Evolutionary conservation across 345 rosid genomes (phyloP), one percentile per base, ranked within the genome.

Genomic region (Anacardium occidentale): DNA sequence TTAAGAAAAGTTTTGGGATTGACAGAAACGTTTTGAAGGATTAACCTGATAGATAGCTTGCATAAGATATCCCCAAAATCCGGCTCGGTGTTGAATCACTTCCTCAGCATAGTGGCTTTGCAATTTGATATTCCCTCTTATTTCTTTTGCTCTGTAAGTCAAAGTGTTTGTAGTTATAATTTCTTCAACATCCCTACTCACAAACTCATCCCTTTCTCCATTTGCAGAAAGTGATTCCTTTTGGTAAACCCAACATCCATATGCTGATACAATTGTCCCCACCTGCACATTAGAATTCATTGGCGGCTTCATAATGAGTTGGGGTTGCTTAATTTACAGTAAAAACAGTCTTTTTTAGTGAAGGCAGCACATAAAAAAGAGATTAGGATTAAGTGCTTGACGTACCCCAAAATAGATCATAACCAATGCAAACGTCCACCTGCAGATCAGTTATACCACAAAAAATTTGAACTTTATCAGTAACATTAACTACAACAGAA

Each of bases 361-460:
- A 7, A 14, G n/a, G 17, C 0, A 18, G 10, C 60, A 34, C 0
- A 22, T 2, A 5, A 47, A 14, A 22, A 71, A 71, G 13, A 50
- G 10, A 4, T 15, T 20, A 21, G 56, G 18, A 10, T 68, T 13
- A 15, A 42, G 52, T 55, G 71, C 60, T 62, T 29, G 2, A 83
- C 91, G 21, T 88, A 95, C 99, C 88, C 81, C 90, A 78, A 95
- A 95, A 81, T 92, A 95, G 72, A 91, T 59, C 82, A 90, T 85
- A 53, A 91, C 91, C 72, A 95, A 78, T 18, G 84, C 57, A 79
- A 92, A 91, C 56, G 97, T 89, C 98, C 99, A 95, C 82, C 98
- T 95, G 93, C 85, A 80, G 47, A 82, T 71, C 21, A 61, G 58
- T 62, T 60, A 50, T 40, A 50, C 11, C 48, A 58, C 50, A 29